Conservation (phyloP, 345 rosid genomes). For the Noccaea bulbosa region DNA sequence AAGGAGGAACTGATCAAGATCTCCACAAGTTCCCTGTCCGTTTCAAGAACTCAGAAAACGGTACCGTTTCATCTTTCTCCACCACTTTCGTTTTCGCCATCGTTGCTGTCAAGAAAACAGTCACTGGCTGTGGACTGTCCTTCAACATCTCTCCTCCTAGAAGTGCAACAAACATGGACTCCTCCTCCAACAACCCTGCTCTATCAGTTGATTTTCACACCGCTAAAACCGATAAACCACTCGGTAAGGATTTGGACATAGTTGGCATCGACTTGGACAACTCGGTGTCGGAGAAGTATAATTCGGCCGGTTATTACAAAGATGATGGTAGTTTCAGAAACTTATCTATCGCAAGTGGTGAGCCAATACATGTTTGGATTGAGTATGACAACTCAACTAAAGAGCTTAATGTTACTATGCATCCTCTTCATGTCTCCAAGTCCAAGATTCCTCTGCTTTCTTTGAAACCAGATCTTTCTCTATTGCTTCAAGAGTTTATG, state of each 20-base stretch:
- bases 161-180: not conserved
- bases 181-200: conserved; percentile 37
- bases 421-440: conserved; percentile 38
- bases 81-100: conserved; percentile 33
- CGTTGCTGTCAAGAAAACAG: conserved; percentile 24
- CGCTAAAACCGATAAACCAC: conserved; percentile 48
- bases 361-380: conserved; percentile 62
- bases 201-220: conserved; percentile 66
- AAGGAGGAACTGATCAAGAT: conserved; percentile 42
- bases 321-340: not conserved
- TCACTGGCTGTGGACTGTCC: conserved; percentile 36
- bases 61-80: conserved; percentile 16
- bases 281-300: not conserved
- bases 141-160: conserved; percentile 25
- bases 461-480: conserved; percentile 25
- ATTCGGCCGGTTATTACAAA: conserved; percentile 37
- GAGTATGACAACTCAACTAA: conserved; percentile 55
- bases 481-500: conserved; percentile 42
- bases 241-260: conserved; percentile 49
- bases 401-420: conserved; percentile 50
- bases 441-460: conserved; percentile 53
- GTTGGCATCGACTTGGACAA: conserved; percentile 62
- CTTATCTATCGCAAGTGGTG: conserved; percentile 40
- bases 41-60: conserved; percentile 17
- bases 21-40: conserved; percentile 27